Evolutionary conservation across 2,329 filamentous ascomycete species (phyloP).

Genomic region (Corniculantispora saksenae): DNA sequence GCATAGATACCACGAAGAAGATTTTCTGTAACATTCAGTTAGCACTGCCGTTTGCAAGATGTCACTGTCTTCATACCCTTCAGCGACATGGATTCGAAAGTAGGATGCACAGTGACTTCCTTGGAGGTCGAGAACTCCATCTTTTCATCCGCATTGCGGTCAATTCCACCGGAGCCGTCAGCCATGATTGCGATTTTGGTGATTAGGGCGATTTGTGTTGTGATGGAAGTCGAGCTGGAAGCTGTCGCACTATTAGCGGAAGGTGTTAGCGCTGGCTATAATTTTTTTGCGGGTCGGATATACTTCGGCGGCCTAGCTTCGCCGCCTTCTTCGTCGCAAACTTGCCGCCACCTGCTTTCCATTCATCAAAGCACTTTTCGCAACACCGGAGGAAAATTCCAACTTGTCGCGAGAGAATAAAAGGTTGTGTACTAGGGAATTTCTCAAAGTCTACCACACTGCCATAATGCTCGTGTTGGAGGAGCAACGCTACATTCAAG

Average conservation of each 20-base stretch:
- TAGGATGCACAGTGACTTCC: constrained; percentile 92
- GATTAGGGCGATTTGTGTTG: neutral
- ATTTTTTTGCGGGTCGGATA: constrained; percentile 29
- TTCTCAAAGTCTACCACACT: neutral
- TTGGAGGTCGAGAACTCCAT: constrained; percentile 99
- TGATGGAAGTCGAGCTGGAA: neutral
- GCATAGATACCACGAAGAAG: constrained; percentile 96
- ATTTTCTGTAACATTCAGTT: constrained; percentile 61
- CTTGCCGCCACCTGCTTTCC: neutral
- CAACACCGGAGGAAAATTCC: neutral
- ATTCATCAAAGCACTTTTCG: neutral
- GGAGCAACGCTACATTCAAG: constrained; percentile 90
- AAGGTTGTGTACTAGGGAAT: neutral
- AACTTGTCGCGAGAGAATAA: neutral
- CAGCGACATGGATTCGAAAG: constrained; percentile 93
- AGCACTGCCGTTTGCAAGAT: constrained; percentile 8
- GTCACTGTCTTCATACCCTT: constrained; percentile 59
- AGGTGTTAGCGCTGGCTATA: neutral
- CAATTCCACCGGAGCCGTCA: constrained; percentile 73
- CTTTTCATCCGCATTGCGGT: constrained; percentile 90
- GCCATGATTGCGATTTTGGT: constrained; percentile 66
- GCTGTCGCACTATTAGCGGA: neutral
- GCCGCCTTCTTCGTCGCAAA: constrained; percentile 15
- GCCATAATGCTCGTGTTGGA: constrained; percentile 78
- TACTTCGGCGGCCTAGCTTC: constrained; percentile 29